Evolutionary conservation across 352 stramenopile species (phyloP), one percentile per base, ranked within the genome.

Genomic region (Pythium folliculosum): DNA sequence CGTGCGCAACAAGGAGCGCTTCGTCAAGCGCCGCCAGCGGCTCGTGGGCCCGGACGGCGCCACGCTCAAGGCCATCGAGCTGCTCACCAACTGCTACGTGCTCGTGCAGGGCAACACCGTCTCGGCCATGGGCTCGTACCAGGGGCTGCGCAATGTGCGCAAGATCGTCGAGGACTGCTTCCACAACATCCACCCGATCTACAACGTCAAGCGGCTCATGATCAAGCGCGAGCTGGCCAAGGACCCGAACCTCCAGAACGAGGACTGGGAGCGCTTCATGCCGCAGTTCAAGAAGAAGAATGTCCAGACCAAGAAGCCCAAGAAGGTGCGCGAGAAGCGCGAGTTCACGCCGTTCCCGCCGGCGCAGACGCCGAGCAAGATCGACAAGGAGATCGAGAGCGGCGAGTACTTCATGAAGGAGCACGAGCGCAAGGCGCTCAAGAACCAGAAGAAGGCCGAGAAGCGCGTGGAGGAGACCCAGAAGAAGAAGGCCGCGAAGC

Each of bases 131-230:
- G 84, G 86, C 23, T 82, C 69, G 43, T 96, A 97, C 76, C 86
- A 97, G 37, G 94, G 96, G 25, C 81, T 98, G 14, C 97, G 97
- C 73, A 95, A 94, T 67, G 94, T 98, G 40, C 91, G 97, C 50
- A 98, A 97, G 57, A 98, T 99, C 38, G 92, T 99, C 21, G 81
- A 99, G 65, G 98, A 99, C 75, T 99, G 97, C 76, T 99, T 99
- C 75, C 94, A 97, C n/a, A 99, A 99, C 77, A 96, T 99, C 47
- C 98, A 99, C 73, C 98, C 98, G 35, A 98, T 99, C 60, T 99
- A 99, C 88, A 98, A 99, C 72, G 98, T 99, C 63, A 99, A 99
- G 84, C 96, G 96, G n/a, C 81, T 99, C 22, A 99, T 99, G 98
- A 99, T 99, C 78, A 98, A 99, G 80, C 92, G 96, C 40, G 98